These are phyloP conservation scores for Capsella rubella DNA, from an alignment of 441 rosid genomes.

Conservation along the genomic window DNA sequence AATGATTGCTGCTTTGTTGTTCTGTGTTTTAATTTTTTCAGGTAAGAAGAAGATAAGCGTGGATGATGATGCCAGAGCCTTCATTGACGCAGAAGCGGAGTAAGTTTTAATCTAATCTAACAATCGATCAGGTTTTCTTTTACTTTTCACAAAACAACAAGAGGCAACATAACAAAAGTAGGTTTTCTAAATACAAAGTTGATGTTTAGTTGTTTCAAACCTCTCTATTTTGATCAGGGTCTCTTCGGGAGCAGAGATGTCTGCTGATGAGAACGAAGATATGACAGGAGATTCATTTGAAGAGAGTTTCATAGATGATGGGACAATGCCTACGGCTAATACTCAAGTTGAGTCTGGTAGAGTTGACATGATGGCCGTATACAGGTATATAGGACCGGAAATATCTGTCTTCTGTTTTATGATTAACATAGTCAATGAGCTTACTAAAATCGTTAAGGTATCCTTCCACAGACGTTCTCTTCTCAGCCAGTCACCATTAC, in stretches of 20 bases:
- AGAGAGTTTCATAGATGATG: constrained; percentile 90
- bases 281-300: constrained; percentile 60
- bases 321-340: constrained; percentile 64
- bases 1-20: constrained; percentile 28
- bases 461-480: constrained; percentile 75
- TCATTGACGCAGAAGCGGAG: constrained; percentile 95
- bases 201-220: constrained; percentile 10
- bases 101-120: constrained; percentile 60
- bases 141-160: constrained; percentile 16
- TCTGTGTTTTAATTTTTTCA: constrained; percentile 39
- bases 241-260: constrained; percentile 77
- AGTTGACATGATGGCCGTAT: constrained; percentile 91
- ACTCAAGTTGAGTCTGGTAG: constrained; percentile 65
- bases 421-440: constrained; percentile 5
- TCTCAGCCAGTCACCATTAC: constrained; percentile 91
- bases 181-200: constrained; percentile 18
- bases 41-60: constrained; percentile 60
- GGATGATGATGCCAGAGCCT: constrained; percentile 49
- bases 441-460: constrained; percentile 8
- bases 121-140: too few species aligned
- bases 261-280: constrained; percentile 69
- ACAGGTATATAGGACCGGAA: constrained; percentile 35
- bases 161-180: constrained; percentile 17
- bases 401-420: not conserved
- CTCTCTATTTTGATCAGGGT: constrained; percentile 54